Evolutionary conservation across 2,329 filamentous ascomycete genomes (phyloP).

Genomic region (Aphanoascus verrucosus): DNA sequence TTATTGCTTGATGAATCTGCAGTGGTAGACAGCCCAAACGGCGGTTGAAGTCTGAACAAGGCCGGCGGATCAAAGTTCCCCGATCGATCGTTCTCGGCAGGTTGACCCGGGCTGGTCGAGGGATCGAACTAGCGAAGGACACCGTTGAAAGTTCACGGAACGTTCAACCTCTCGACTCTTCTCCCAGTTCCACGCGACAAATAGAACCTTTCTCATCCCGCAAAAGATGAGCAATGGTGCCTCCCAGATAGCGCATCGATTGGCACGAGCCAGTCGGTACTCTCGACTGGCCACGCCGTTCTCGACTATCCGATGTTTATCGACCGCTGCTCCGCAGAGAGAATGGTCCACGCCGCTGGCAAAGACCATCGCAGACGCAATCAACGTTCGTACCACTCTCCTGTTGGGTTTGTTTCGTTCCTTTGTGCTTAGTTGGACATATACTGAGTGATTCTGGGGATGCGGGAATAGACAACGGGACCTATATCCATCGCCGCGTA

Average conservation of each 20-base stretch:
- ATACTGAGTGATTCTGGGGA: constrained; percentile 6
- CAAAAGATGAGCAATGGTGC: constrained; percentile 19
- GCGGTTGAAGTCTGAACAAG: too few species aligned
- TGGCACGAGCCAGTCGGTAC: constrained; percentile 15
- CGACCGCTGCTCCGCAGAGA: constrained; percentile 31
- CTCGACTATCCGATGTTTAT: constrained; percentile 24
- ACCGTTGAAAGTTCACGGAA: background rate
- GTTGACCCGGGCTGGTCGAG: background rate
- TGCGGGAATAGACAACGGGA: constrained; percentile 56
- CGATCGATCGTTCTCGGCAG: background rate
- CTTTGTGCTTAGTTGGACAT: background rate
- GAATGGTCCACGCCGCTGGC: constrained; percentile 90
- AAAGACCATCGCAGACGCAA: constrained; percentile 74
- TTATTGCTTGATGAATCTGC: too few species aligned
- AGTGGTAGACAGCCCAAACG: too few species aligned
- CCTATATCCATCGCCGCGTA: constrained; percentile 85
- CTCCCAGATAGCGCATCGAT: constrained; percentile 14
- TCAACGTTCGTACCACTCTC: constrained; percentile 53
- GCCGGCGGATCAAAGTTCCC: background rate
- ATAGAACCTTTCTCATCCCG: constrained; percentile 6
- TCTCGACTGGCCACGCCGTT: constrained; percentile 15
- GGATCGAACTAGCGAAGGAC: background rate
- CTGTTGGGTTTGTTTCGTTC: background rate
- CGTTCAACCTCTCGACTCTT: background rate
- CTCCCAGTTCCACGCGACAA: constrained; percentile 3